These are phyloP conservation scores for Heliamphora pulchella DNA, from an alignment of 179 eudicot species.

Conservation along the genomic window DNA sequence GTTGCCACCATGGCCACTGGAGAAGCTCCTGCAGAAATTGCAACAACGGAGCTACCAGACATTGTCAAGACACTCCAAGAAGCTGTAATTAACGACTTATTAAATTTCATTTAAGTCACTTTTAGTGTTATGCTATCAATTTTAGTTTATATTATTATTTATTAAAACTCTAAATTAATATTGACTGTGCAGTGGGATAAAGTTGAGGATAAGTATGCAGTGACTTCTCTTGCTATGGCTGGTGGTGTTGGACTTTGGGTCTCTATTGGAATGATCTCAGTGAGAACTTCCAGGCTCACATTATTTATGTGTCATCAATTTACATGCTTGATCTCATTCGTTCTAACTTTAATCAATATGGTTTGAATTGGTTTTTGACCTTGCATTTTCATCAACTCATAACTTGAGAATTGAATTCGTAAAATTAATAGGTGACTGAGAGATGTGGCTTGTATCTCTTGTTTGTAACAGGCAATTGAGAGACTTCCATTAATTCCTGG, in stretches of 20 bases:
- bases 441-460: neutral
- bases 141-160: no score
- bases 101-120: no score
- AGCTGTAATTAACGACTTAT: conserved; percentile 36
- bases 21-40: conserved; percentile 53
- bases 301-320: neutral
- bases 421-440: neutral
- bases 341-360: neutral
- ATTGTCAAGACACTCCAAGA: conserved; percentile 54
- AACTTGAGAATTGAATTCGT: neutral
- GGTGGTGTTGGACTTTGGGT: conserved; percentile 52
- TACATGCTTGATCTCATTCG: neutral
- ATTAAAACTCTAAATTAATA: no score
- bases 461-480: conserved; percentile 64
- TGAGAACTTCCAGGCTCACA: conserved; percentile 22
- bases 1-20: no score
- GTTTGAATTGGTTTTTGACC: neutral
- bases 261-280: conserved; percentile 68
- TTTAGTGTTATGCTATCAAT: no score
- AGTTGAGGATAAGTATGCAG: conserved; percentile 96
- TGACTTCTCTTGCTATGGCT: conserved; percentile 64
- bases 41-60: conserved; percentile 48
- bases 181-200: conserved; percentile 67
- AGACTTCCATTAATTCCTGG: conserved; percentile 88
- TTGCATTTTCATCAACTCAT: neutral